These are phyloP conservation scores for Aspergillus sclerotiicarbonarius DNA, from an alignment of 495 filamentous ascomycete species.

Conservation along the genomic window DNA sequence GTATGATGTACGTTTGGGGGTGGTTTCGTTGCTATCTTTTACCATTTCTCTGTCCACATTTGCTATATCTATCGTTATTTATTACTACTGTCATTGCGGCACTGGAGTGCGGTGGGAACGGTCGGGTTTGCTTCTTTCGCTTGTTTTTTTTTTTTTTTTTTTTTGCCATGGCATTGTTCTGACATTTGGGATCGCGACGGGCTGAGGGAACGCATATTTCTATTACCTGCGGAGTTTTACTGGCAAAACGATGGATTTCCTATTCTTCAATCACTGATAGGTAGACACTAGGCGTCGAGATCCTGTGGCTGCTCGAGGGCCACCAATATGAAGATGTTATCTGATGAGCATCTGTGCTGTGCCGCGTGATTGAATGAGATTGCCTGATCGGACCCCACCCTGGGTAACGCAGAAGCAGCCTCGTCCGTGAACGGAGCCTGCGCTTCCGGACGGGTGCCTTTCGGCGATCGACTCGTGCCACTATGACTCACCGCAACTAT, in stretches of 20 bases:
- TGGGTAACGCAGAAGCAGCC: neutral
- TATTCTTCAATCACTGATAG: neutral
- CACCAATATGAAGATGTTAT: neutral
- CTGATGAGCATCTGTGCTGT: neutral
- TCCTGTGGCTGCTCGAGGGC: neutral
- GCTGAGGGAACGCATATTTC: conserved; percentile 14
- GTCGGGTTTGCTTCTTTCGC: conserved; percentile 27
- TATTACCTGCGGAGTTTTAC: conserved; percentile 13
- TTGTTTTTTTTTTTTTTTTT: neutral
- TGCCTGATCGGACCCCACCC: neutral
- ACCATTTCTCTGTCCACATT: conserved; percentile 20
- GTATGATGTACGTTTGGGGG: conserved; percentile 38
- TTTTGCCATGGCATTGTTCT: neutral
- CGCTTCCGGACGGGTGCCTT: neutral
- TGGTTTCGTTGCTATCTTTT: conserved; percentile 24
- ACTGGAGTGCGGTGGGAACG: conserved; percentile 40
- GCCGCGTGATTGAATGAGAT: neutral
- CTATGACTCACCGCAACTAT: conserved; percentile 6
- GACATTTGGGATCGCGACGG: neutral
- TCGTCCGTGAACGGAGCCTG: neutral
- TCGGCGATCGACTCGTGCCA: neutral
- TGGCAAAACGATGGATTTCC: conserved; percentile 5
- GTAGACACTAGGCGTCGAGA: neutral
- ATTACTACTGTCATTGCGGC: conserved; percentile 18
- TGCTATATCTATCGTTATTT: conserved; percentile 20